Conservation (phyloP, 495 filamentous ascomycete genomes). For the Xylaria flabelliformis region DNA sequence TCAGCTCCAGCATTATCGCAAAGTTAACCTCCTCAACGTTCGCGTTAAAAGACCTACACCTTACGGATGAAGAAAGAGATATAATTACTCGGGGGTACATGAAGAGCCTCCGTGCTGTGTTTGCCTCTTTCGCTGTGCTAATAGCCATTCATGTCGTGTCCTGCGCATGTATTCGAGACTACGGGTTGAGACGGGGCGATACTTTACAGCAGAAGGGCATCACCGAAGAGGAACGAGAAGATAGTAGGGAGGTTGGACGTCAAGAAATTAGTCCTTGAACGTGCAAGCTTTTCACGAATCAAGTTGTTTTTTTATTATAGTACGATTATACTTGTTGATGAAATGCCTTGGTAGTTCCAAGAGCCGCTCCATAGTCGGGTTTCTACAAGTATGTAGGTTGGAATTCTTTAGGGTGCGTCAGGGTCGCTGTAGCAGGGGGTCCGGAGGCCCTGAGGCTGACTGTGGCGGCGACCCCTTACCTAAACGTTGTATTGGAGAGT, state of each 20-base stretch:
- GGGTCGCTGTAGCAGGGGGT: background rate
- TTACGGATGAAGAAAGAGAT: background rate
- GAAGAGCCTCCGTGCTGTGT: background rate
- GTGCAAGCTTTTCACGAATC: background rate
- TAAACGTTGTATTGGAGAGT: background rate
- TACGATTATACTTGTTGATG: background rate
- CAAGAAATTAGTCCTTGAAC: background rate
- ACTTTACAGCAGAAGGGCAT: background rate
- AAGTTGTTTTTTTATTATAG: background rate
- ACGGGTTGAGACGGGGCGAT: background rate
- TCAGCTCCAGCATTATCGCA: background rate
- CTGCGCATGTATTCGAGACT: background rate
- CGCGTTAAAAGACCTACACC: background rate
- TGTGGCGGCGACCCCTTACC: background rate
- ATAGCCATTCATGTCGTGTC: slow-evolving; percentile 1
- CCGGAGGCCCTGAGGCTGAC: background rate
- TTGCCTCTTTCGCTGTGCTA: background rate
- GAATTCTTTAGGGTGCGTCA: too few relatives aligned
- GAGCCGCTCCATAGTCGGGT: too few relatives aligned
- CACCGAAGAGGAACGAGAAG: background rate
- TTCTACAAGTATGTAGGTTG: too few relatives aligned
- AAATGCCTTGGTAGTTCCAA: too few relatives aligned
- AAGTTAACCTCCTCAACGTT: background rate
- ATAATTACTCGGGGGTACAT: background rate
- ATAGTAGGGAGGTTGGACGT: background rate